A percentile compares a stretch with the other conserved stretches of the same genome.
Evolutionary conservation across 495 filamentous ascomycete genomes (phyloP).

Genomic region (Penicillium crystallinum): DNA sequence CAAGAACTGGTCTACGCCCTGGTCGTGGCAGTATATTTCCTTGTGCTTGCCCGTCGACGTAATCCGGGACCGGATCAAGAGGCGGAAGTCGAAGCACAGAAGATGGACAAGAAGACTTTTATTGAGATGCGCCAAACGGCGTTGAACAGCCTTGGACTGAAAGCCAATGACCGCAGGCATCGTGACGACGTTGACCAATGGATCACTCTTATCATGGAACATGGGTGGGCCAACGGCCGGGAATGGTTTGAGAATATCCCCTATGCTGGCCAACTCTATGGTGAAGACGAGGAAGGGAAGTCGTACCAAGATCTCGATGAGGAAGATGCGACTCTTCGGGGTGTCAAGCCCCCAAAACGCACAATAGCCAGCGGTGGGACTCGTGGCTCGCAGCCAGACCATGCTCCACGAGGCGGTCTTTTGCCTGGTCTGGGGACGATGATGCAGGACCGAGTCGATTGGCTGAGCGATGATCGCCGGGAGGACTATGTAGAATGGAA

Average conservation of each 20-base stretch:
- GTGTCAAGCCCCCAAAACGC: slow-evolving; percentile 24
- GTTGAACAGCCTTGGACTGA: slow-evolving; percentile 34
- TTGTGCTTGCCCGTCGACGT: slow-evolving; percentile 44
- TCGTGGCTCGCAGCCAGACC: slow-evolving; percentile 1
- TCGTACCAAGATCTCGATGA: slow-evolving; percentile 29
- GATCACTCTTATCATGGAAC: slow-evolving; percentile 50
- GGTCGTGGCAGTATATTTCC: slow-evolving; percentile 66
- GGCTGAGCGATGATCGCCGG: slow-evolving; percentile 62
- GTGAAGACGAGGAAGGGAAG: slow-evolving; percentile 39
- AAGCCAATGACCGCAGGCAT: slow-evolving; percentile 30
- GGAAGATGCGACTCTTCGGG: slow-evolving; percentile 25
- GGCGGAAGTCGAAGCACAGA: slow-evolving; percentile 24
- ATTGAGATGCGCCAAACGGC: slow-evolving; percentile 46
- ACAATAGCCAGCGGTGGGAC: slow-evolving; percentile 5
- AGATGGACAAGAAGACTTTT: slow-evolving; percentile 46
- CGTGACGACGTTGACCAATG: slow-evolving; percentile 55
- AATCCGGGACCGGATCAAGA: slow-evolving; percentile 21
- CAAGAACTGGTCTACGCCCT: slow-evolving; percentile 39
- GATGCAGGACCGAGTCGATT: slow-evolving; percentile 82
- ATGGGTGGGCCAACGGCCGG: slow-evolving; percentile 55
- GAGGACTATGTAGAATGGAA: slow-evolving; percentile 72
- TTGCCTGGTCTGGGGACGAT: slow-evolving; percentile 65
- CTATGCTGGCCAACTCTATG: slow-evolving; percentile 34
- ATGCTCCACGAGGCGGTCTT: slow-evolving; percentile 31
- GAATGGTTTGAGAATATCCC: slow-evolving; percentile 64